Evolutionary conservation across 1,139 yeast species (phyloP).

Genomic region (Kodamaea plutei): DNA sequence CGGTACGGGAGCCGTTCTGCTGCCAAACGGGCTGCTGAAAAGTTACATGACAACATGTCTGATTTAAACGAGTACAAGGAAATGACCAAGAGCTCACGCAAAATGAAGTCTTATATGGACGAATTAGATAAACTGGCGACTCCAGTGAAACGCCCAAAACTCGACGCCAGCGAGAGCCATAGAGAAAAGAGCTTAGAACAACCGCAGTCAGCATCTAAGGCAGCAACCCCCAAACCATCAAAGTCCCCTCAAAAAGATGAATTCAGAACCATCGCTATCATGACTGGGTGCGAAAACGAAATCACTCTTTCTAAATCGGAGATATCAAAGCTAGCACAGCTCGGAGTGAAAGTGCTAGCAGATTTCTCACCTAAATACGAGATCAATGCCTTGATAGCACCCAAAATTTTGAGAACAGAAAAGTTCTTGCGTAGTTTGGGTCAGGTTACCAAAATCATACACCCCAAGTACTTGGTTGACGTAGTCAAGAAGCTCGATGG

Average conservation of each 20-base stretch:
- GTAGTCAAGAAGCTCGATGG: constrained; percentile 26
- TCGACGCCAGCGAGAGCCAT: no score
- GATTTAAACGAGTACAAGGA: constrained; percentile 61
- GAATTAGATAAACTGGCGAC: constrained; percentile 21
- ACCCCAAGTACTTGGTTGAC: constrained; percentile 45
- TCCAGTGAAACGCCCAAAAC: constrained; percentile 2
- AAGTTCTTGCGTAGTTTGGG: constrained; percentile 60
- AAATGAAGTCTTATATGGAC: constrained; percentile 38
- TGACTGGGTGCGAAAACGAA: constrained; percentile 61
- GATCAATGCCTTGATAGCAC: constrained; percentile 61
- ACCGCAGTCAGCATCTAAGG: neutral
- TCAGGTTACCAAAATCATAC: constrained; percentile 36
- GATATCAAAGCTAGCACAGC: constrained; percentile 19
- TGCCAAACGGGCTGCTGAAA: constrained; percentile 60
- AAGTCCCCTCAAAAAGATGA: constrained; percentile 4
- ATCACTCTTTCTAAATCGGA: constrained; percentile 37
- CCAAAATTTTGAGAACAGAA: constrained; percentile 76
- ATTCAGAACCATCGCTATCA: constrained; percentile 38
- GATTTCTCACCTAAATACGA: constrained; percentile 22
- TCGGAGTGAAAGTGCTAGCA: constrained; percentile 42
- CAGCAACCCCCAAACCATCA: constrained; percentile 2
- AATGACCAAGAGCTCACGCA: constrained; percentile 34
- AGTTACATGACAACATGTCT: constrained; percentile 65
- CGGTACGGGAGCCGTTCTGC: constrained; percentile 45
- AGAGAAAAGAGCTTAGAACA: constrained; percentile 2